Conservation (phyloP, 1,284 basidiomycete genomes). For the Tilletia indica region DNA sequence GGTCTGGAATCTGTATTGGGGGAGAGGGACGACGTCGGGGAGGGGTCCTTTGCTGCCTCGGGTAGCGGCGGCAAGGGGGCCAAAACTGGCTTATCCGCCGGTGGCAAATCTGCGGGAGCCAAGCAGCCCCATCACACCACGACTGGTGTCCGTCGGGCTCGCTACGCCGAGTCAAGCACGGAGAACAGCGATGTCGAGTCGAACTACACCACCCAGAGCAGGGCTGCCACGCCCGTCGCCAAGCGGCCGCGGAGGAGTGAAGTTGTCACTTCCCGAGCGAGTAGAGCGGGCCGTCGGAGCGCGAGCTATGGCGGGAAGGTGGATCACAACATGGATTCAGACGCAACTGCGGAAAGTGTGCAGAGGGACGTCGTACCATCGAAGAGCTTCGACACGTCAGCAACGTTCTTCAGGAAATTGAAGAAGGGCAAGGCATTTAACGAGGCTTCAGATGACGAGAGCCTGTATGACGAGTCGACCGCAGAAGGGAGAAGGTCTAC, state of each 20-base stretch:
- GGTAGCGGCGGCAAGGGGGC: neutral
- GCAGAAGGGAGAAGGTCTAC: no score
- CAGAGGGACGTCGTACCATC: no score
- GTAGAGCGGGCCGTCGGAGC: neutral
- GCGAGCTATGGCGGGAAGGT: neutral
- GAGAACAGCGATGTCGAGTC: slow-evolving; percentile 4
- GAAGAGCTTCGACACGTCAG: no score
- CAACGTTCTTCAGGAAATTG: no score
- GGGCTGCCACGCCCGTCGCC: neutral
- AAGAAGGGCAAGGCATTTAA: no score
- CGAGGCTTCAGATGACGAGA: no score
- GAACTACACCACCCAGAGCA: neutral
- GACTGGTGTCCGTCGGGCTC: neutral
- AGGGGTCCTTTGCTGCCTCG: neutral
- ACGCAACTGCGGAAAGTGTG: no score
- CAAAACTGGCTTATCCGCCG: neutral
- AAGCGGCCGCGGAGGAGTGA: neutral
- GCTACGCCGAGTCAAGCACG: slow-evolving; percentile 7
- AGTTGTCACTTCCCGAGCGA: neutral
- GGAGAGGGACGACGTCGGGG: neutral
- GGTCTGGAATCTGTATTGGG: neutral
- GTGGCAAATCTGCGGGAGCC: no score
- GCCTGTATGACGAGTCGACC: no score
- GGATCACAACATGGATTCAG: no score
- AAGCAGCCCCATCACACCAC: no score